Base-by-base conservation (phyloP, 768 basidiomycete species). In the Coprinopsis cinerea region DNA sequence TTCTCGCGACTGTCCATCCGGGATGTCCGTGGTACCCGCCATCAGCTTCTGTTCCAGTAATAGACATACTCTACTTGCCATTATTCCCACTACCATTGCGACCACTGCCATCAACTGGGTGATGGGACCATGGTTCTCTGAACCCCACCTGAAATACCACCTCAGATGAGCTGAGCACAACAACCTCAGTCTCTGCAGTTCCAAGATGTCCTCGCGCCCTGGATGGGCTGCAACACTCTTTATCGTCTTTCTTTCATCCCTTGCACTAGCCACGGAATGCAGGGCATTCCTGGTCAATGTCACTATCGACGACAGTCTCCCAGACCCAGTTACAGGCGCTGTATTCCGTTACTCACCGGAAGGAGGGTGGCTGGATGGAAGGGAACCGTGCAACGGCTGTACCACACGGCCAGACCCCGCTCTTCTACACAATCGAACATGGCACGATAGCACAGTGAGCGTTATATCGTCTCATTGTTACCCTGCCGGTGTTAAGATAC, bases 221-320 rank as follows among this genome's bases (percentile, higher is more conserved):
- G n/a, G 37, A 14, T 40, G 18, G 18, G 7, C 18, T 18, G 9
- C 18, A 7, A 40, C 6, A 9, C 37, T 40, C 18, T 17, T 40
- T 10, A 17, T 17, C 25, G 42, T 23, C 18, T 17, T 43, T 13
- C 13, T 43, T 23, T 43, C n/a, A n/a, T n/a, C 18, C 24, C 10
- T 43, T 13, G 5, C 24, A 11, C 13, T 26, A 4, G 5, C 18
- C 24, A 4, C 18, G 18, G 20, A 5, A 26, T 22, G 18, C 42
- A 5, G 10, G 20, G 42, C 9, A 13, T 23, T 44, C 48, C 58
- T 67, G 23, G 57, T 65, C 22, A 74, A 75, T 49, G 55, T 68
- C 25, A 74, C 73, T 3, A 64, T 76, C 30, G 73, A 76, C 63
- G 73, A 74, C 56, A 63, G 63, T 28, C 53, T 56, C 23, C 64